Base-by-base conservation (phyloP, 192 early-diverging fungal species). In the Umbelopsis vinacea region DNA sequence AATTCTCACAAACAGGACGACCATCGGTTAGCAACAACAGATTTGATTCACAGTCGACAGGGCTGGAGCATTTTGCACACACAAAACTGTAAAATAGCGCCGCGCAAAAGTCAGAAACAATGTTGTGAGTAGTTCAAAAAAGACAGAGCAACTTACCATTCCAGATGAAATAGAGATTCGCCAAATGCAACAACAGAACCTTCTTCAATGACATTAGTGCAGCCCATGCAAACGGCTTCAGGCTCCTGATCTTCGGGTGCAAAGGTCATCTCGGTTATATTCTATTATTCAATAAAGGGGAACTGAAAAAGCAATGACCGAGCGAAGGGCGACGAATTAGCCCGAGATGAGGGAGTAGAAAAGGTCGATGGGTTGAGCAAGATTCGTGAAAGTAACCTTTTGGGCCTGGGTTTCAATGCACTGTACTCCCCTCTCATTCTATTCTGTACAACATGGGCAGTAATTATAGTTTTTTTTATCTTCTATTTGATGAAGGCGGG, bases 1-100 rank as follows among this genome's bases (percentile, higher is more conserved):
- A 94, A 53, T 91, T 88, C 72, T 92, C 89, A 66, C 92, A 94
- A 53, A 94, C 87, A n/a, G 92, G 92, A 60, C 87, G 88, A n/a
- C 92, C 92, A 67, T 92, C 90, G 7, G 90, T 90, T 50, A 92
- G 78, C 26, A 94, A 83, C 48, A 94, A 79, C 57, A 94, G 71
- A 70, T 92, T 92, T 48, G 90, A 89, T 71, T 94, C 89, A 70
- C 89, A 89, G 69, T 92, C 90, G 40, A 94, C 90, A 11, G 87
- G 79, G 66, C 82, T 86, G 71, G 74, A 76, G 74, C 92, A 94
- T 70, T 92, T 94, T 10, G 89, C 89, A 75, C 92, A 94, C 23
- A 84, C 83, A 75, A 94, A 94, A 73, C 92, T 90, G 40, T 43
- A 74, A n/a, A n/a, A 66, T 14, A 11, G 40, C 19, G 21, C 5